phyloP scores from a whole-genome alignment of 371 early-diverging fungal species.

The Mortierella sp. region DNA sequence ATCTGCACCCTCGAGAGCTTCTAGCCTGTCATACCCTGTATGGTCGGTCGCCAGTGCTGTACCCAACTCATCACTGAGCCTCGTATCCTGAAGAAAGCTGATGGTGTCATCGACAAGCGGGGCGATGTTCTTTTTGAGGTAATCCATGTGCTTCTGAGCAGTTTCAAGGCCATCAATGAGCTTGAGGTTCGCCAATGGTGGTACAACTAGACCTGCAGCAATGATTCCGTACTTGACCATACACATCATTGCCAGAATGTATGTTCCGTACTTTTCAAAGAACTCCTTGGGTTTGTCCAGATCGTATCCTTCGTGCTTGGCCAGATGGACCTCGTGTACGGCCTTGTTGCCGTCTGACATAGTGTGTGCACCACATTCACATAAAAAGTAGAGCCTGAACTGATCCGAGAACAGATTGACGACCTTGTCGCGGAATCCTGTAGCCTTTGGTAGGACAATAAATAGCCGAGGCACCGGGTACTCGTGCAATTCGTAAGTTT shows the following conservation, averaged over 20 bases:
- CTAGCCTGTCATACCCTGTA: not conserved
- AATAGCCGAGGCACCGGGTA: slow-evolving; percentile 25
- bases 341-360: not conserved
- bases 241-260: slow-evolving; percentile 12
- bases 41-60: not conserved
- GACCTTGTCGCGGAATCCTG: not conserved
- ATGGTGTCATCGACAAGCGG: slow-evolving; percentile 11
- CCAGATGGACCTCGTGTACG: slow-evolving; percentile 21
- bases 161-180: not conserved
- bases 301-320: slow-evolving; percentile 23
- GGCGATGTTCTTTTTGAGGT: not conserved
- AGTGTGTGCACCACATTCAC: slow-evolving; percentile 22
- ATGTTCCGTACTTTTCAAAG: slow-evolving; percentile 15
- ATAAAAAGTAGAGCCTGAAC: slow-evolving; percentile 12
- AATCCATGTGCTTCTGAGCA: not conserved
- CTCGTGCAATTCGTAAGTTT: slow-evolving; percentile 18
- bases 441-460: slow-evolving; percentile 10
- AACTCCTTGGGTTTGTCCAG: slow-evolving; percentile 12
- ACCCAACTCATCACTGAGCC: not conserved
- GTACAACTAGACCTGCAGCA: slow-evolving; percentile 12
- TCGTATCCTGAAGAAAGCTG: not conserved
- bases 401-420: not conserved
- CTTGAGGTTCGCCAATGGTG: not conserved
- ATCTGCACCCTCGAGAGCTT: slow-evolving; percentile 24
- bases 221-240: slow-evolving; percentile 17